phyloP scores from a whole-genome alignment of 768 basidiomycete species.

The Daedaleopsis nitida region DNA sequence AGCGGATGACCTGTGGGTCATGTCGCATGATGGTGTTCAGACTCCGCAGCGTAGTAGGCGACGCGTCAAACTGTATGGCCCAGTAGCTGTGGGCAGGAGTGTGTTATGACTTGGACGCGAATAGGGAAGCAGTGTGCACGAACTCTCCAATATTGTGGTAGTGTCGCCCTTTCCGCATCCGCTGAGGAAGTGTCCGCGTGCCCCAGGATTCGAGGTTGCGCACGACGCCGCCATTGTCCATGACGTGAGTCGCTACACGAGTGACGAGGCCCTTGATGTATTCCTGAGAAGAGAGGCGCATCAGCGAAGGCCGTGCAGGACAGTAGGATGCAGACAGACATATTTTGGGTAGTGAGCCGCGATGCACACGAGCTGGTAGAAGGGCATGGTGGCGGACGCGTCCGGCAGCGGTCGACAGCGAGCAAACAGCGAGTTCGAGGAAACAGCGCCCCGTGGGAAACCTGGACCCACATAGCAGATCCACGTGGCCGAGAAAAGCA shows the following conservation, averaged over 20 bases:
- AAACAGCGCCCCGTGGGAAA: conserved; percentile 21
- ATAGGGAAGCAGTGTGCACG: conserved; percentile 36
- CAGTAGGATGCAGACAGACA: conserved; percentile 43
- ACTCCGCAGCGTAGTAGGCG: conserved; percentile 64
- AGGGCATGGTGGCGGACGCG: conserved; percentile 60
- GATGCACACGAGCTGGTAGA: conserved; percentile 88
- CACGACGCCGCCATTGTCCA: conserved; percentile 79
- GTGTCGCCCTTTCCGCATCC: conserved; percentile 65
- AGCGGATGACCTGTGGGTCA: conserved; percentile 83
- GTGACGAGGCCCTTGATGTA: conserved; percentile 76
- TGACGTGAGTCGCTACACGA: conserved; percentile 68
- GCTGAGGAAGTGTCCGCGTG: conserved; percentile 68
- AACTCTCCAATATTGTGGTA: conserved; percentile 73
- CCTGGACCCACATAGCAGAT: not conserved
- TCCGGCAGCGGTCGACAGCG: not conserved
- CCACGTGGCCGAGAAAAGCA: conserved; percentile 15
- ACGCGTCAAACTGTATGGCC: conserved; percentile 89
- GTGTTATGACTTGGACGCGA: conserved; percentile 7
- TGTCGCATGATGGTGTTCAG: conserved; percentile 70
- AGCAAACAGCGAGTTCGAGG: conserved; percentile 4
- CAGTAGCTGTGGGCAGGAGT: conserved; percentile 62
- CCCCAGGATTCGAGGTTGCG: conserved; percentile 79
- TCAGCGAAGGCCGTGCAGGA: not conserved
- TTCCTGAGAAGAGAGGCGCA: conserved; percentile 44
- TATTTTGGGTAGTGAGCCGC: conserved; percentile 75